Percentiles rank a stretch among this genome's conserved stretches.
phyloP scores from a whole-genome alignment of 805 yeast species.

The Scheffersomyces spartinae region DNA sequence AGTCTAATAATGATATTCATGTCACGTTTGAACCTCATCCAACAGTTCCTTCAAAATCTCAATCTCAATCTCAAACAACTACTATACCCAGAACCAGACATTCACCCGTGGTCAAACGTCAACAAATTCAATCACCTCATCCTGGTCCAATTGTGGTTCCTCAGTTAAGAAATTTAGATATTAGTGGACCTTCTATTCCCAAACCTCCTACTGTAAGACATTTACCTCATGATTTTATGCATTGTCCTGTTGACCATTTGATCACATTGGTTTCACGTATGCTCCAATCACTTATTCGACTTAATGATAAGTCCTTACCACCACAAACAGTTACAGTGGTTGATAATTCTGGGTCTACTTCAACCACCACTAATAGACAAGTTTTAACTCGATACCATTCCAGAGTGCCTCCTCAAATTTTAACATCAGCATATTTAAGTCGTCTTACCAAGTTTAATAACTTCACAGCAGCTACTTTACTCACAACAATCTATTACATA shows the following conservation, averaged over 20 bases:
- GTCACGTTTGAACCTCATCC: no score
- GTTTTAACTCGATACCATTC: constrained; percentile 85
- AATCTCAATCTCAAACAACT: no score
- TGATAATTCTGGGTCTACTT: constrained; percentile 12
- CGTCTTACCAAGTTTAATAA: constrained; percentile 77
- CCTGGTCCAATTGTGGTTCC: no score
- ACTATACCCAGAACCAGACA: no score
- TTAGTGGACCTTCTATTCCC: no score
- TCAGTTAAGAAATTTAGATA: no score
- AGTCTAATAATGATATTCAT: no score
- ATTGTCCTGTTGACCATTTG: constrained; percentile 61
- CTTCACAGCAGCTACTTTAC: constrained; percentile 70
- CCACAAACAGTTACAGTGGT: constrained; percentile 22
- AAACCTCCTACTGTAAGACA: constrained; percentile 3
- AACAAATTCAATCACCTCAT: no score
- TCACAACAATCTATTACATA: constrained; percentile 80
- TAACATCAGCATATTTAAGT: constrained; percentile 63
- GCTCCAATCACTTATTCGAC: constrained; percentile 60
- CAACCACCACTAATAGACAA: constrained; percentile 15
- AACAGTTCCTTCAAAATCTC: no score
- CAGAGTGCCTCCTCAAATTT: constrained; percentile 81
- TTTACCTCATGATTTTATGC: constrained; percentile 44
- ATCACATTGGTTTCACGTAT: constrained; percentile 66
- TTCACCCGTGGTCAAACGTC: no score
- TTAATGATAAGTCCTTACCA: constrained; percentile 79